Evolutionary conservation across 2,329 filamentous ascomycete genomes (phyloP).

Genomic region (Sordariomycetes sp.): DNA sequence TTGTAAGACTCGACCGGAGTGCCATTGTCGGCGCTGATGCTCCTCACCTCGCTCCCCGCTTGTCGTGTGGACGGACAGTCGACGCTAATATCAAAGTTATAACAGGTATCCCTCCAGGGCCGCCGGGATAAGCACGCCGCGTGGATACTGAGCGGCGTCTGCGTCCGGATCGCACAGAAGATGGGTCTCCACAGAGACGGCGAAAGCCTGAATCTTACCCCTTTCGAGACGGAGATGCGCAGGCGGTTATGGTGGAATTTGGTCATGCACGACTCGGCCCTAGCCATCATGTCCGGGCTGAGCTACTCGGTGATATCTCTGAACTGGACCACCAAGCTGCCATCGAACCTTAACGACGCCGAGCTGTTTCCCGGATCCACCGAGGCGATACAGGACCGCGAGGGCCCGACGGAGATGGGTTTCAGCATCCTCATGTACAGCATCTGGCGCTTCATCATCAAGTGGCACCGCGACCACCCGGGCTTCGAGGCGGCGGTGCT

Average conservation of each 20-base stretch:
- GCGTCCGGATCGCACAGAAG: constrained; percentile 51
- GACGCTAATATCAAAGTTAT: constrained; percentile 10
- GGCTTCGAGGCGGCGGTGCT: constrained; percentile 36
- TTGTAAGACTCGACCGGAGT: constrained; percentile 22
- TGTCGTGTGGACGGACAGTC: background rate
- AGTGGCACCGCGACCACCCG: constrained; percentile 21
- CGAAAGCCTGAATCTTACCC: constrained; percentile 36
- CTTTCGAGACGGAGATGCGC: constrained; percentile 56
- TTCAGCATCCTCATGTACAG: constrained; percentile 38
- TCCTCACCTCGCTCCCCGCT: background rate
- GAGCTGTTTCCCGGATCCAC: constrained; percentile 41
- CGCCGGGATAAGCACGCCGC: constrained; percentile 44
- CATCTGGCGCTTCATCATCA: constrained; percentile 33
- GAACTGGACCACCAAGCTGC: constrained; percentile 42
- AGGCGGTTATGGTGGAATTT: constrained; percentile 55
- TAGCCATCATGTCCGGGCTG: constrained; percentile 43
- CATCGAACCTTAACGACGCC: constrained; percentile 44
- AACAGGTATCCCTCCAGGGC: constrained; percentile 39
- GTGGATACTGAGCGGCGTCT: constrained; percentile 47
- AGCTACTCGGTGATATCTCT: constrained; percentile 35
- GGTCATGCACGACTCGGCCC: constrained; percentile 41
- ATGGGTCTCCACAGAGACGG: constrained; percentile 56
- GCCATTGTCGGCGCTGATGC: background rate
- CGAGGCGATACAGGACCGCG: constrained; percentile 33
- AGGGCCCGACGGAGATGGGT: constrained; percentile 49